Evolutionary conservation across 2,329 filamentous ascomycete species (phyloP), one percentile per base, ranked within the genome.

Genomic region (Blastomyces parvus): DNA sequence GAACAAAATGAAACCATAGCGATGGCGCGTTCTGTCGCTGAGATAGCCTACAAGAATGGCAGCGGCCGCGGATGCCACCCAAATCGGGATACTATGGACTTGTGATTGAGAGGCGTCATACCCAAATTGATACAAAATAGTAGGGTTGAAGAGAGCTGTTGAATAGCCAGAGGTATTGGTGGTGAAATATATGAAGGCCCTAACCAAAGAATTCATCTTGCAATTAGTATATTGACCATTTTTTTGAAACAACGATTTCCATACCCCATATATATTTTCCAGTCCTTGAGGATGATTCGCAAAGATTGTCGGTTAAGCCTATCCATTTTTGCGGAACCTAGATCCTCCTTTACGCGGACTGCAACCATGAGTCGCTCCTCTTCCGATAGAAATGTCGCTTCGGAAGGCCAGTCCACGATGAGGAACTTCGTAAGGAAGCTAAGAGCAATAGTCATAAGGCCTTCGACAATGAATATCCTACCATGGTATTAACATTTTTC

Each of bases 181-280:
- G 11, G 85, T 84, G 78, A 86, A 86, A 68, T 85, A 86, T 38
- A 88, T 83, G 60, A 87, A 77, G 3, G 87, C 66, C 9, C 74
- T 76, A 62, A 42, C 69, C 68, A 69, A 63, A 55, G 69, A 68
- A 69, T 64, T 17, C n/a, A 27, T 42, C 25, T 9, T 42, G n/a
- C 6, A 2, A 11, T 59, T 46, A 44, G 56, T 30, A 42, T 22
- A 40, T 13, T 8, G 11, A 19, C n/a, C 3, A 22, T 44, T 59
- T 42, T 36, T 2, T n/a, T 59, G 38, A 46, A 17, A 40, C 0
- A 14, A 27, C 44, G 27, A 6, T 5, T 17, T 13, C 73, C 71
- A 69, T 68, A 73, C 63, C 74, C 75, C 13, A 78, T 73, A 67
- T 78, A 80, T 62, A 79, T 78, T 67, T 80, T 81, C 73, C 74